Conservation (phyloP, 768 basidiomycete species). For the Kwoniella botswanensis region DNA sequence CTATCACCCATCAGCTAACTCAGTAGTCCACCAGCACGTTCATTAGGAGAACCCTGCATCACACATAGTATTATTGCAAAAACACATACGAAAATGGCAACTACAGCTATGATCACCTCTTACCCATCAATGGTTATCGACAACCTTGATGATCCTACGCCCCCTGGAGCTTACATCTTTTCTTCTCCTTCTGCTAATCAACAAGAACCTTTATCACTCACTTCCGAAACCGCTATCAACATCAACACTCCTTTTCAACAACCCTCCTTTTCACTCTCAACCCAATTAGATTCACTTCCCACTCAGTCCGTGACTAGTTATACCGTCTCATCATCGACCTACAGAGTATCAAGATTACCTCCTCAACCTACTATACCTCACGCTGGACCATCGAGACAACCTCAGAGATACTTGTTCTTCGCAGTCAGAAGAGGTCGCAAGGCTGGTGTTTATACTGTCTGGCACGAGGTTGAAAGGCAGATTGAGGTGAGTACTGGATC, state of each 20-base stretch:
- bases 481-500: constrained; percentile 41
- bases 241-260: constrained; percentile 19
- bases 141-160: constrained; percentile 4
- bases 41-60: background rate
- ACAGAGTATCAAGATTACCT: constrained; percentile 24
- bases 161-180: constrained; percentile 16
- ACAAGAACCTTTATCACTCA: constrained; percentile 6
- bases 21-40: background rate
- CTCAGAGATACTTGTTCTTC: constrained; percentile 41
- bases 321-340: constrained; percentile 13
- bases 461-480: constrained; percentile 46
- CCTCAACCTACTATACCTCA: constrained; percentile 18
- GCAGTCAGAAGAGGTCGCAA: constrained; percentile 44
- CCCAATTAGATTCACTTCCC: constrained; percentile 6
- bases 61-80: background rate
- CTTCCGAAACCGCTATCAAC: background rate
- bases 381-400: constrained; percentile 21
- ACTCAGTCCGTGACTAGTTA: constrained; percentile 16
- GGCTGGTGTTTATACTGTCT: constrained; percentile 47
- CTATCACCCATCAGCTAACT: background rate
- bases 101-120: constrained; percentile 13
- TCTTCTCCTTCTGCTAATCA: background rate
- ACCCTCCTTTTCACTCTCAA: constrained; percentile 14
- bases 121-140: background rate
- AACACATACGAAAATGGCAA: constrained; percentile 7